Conservation (phyloP, 2,329 filamentous ascomycete species). For the Stachybotrys echinatus region DNA sequence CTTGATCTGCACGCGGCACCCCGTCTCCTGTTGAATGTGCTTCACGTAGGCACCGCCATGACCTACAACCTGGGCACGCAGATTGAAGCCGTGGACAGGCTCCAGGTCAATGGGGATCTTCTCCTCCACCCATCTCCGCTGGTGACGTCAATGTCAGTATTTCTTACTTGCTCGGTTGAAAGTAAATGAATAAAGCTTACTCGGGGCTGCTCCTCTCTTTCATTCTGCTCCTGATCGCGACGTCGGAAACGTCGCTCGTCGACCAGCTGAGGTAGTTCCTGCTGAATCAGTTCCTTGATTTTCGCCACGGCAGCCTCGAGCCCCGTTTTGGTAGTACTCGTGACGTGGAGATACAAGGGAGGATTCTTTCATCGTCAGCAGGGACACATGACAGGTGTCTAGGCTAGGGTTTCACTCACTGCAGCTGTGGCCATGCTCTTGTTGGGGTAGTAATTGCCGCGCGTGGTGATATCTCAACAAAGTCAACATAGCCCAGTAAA, state of each 20-base stretch:
- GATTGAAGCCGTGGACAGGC: constrained; percentile 88
- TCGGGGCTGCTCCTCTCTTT: constrained; percentile 85
- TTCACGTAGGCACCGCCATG: constrained; percentile 95
- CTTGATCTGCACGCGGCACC: constrained; percentile 97
- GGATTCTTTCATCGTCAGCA: constrained; percentile 59
- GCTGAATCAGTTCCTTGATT: constrained; percentile 93
- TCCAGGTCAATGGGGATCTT: constrained; percentile 89
- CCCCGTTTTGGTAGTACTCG: constrained; percentile 86
- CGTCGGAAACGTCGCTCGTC: constrained; percentile 90
- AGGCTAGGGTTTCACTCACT: constrained; percentile 51
- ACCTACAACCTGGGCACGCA: constrained; percentile 93
- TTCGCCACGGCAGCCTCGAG: constrained; percentile 81
- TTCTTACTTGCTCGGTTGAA: background rate
- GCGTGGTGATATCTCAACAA: constrained; percentile 89
- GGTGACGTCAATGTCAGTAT: constrained; percentile 9
- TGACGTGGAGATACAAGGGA: constrained; percentile 91
- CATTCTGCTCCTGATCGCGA: constrained; percentile 73
- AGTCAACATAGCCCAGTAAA: constrained; percentile 52
- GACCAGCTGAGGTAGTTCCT: constrained; percentile 90
- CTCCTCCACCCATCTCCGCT: constrained; percentile 99
- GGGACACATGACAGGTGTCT: background rate
- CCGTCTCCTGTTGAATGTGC: constrained; percentile 92
- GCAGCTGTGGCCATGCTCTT: constrained; percentile 94
- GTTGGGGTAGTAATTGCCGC: constrained; percentile 94
- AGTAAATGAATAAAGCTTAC: constrained; percentile 56